phyloP scores from a whole-genome alignment of 345 rosid species.

The Syzygium grande region DNA sequence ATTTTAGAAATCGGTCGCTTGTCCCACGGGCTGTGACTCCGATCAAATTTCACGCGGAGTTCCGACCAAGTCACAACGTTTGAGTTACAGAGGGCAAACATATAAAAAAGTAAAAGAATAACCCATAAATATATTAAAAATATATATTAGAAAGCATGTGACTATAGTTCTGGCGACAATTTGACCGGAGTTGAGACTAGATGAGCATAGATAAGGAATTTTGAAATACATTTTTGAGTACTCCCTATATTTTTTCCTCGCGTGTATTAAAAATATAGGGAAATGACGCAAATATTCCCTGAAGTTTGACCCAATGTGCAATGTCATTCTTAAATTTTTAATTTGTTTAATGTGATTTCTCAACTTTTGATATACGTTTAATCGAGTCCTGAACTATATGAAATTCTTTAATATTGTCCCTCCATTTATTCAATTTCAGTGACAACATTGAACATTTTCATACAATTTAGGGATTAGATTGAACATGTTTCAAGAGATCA shows the following conservation, averaged over 20 bases:
- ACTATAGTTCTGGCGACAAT: fast-evolving
- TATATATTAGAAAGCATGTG: neutral
- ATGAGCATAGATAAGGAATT: neutral
- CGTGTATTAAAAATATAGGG: neutral
- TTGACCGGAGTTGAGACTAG: neutral
- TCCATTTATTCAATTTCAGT: too few relatives aligned
- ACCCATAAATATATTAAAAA: neutral
- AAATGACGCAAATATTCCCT: neutral
- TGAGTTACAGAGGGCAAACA: neutral
- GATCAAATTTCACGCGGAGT: neutral
- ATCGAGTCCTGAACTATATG: too few relatives aligned
- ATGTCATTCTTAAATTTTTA: neutral
- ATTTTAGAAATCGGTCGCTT: neutral
- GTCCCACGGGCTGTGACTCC: neutral
- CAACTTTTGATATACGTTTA: too few relatives aligned
- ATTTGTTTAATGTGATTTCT: too few relatives aligned
- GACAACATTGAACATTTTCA: too few relatives aligned
- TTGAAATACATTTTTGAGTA: neutral
- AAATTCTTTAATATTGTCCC: too few relatives aligned
- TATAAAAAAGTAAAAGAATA: neutral
- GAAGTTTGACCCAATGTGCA: neutral
- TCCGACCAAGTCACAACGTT: neutral
- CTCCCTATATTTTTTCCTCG: fast-evolving
- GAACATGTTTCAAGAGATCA: neutral
- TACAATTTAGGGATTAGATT: too few relatives aligned